Base-by-base conservation (phyloP, 331 rosid genomes). In the Telfairia occidentalis region DNA sequence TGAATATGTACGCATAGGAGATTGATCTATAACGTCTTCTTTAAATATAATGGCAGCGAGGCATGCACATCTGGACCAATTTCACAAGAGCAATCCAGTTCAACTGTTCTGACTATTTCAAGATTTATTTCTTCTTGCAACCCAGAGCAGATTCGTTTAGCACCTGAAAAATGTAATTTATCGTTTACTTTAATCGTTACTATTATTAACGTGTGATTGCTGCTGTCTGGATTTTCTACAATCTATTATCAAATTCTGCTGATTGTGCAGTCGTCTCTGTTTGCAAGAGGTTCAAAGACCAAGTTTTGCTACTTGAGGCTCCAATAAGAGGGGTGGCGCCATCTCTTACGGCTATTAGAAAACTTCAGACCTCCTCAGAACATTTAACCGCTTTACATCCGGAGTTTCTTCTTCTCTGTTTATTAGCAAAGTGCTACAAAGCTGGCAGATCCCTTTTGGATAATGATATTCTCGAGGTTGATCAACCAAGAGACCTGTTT, bases 301-400 rank as follows among this genome's bases (percentile, higher is more conserved):
- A 76, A 65, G 96, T 90, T 57, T 16, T 86, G 82, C 69, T 87
- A 77, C 90, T 92, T 83, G 90, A 85, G 63, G 87, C 90, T 21
- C 99, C 99, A 26, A 76, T 92, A 5, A 84, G 92, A 2, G 99
- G 97, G 18, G 93, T 92, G 75, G 96, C 86, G 75, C 97, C 97
- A 0, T 12, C 92, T 88, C 72, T 89, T 35, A 77, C 88, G 72
- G 96, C 97, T 73, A 74, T 90, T 67, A 80, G 84, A 84, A 95
- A 90, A 63, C 87, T 95, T 78, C 96, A 87, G 77, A 79, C 76
- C 70, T 87, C 97, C 29, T 45, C 83, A 0, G 96, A 90, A 76
- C 90, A 87, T 69, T 87, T 95, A 85, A 95, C 96, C 52, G 48
- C 89, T 28, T 67, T 95, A 70, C 98, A 95, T 84, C 86, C 96